Conservation (phyloP, 176 grass and related monocot genomes). For the Avena insularis region DNA sequence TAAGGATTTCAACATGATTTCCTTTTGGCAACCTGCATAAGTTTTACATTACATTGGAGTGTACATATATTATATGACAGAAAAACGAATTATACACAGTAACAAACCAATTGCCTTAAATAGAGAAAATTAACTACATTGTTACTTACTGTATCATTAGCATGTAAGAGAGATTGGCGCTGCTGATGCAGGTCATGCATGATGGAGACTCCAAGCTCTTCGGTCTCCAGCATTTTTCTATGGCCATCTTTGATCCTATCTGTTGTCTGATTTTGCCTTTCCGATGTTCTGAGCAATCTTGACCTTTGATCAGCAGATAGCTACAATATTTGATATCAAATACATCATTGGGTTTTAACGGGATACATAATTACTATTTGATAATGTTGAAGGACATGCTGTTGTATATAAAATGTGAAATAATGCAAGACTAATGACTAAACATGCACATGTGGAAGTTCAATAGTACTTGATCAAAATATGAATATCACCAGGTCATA, state of each 20-base stretch:
- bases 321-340: constrained; percentile 45
- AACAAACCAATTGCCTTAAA: constrained; percentile 29
- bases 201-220: constrained; percentile 96
- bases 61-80: neutral
- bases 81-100: constrained; percentile 7
- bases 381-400: neutral
- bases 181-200: constrained; percentile 91
- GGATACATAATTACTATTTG: neutral
- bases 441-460: neutral
- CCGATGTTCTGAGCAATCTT: constrained; percentile 74
- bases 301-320: constrained; percentile 80
- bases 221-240: constrained; percentile 87
- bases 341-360: constrained; percentile 13
- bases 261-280: constrained; percentile 71
- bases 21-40: constrained; percentile 26
- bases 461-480: constrained; percentile 13
- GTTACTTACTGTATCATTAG: constrained; percentile 68
- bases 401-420: constrained; percentile 23
- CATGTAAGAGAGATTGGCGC: constrained; percentile 82
- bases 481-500: neutral
- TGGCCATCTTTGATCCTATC: constrained; percentile 77
- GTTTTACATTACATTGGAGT: neutral
- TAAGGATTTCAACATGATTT: constrained; percentile 22
- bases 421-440: constrained; percentile 19
- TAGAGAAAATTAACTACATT: constrained; percentile 5